Evolutionary conservation across 108 stramenopile species (phyloP), one percentile per base, ranked within the genome.

Genomic region (Conticribra weissflogii): DNA sequence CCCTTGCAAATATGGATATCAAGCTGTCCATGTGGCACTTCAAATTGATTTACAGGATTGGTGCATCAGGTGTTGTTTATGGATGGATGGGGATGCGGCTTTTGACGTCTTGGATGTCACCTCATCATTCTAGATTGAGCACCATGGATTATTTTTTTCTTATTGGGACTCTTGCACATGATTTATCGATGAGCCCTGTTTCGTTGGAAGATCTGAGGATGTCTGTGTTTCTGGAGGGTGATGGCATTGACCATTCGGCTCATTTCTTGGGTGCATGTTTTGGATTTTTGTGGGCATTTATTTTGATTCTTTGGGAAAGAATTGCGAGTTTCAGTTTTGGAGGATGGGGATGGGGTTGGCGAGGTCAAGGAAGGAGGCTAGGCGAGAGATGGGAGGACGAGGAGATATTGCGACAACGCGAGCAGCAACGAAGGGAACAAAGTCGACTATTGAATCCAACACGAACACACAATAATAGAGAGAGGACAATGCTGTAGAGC

Each of bases 51-150:
- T 36, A 68, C 24, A 27, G 68, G 31, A 77, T 77, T 36, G 76
- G 76, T 21, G 76, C 76, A 0, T 77, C 76, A 7, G 76, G 76
- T 36, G 76, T 64, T 0, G 61, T 77, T 17, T 69, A 77, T 55
- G 76, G 76, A 25, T 77, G 67, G 67, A 69, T 77, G 68, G 76
- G 76, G n/a, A 69, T 69, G 68, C 55, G 76, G 31, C 54, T 77
- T 29, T 27, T 77, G 0, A 77, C 76, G 14, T 77, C 76, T 25
- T 52, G 53, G 46, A 28, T 69, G 9, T 77, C 76, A 36, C 24
- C 9, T 9, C 29, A 65, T 46, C 76, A 77, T 52, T 69, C 76
- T 36, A 54, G 63, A 41, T 56, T 77, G 61, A 59, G 61, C 49
- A 61, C 49, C 21, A 59, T 68, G 48, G 76, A 77, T 64, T 77